Base-by-base conservation (phyloP, 148 eudicot species). In the Mesembryanthemum crystallinum region DNA sequence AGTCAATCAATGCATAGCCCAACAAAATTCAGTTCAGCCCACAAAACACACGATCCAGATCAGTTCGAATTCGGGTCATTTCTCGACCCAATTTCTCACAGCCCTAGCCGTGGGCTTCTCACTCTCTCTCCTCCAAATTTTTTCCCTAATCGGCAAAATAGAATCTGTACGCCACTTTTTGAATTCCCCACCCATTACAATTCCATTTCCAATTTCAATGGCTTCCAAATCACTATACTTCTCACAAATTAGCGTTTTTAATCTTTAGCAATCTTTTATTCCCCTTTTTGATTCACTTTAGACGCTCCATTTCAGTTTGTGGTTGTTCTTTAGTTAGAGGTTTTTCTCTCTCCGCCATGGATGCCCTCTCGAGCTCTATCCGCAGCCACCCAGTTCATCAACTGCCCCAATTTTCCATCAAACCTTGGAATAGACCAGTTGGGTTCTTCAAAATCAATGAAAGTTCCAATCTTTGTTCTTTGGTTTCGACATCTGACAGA, bases 281-380 rank as follows among this genome's bases (percentile, higher is more conserved):
- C 45, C 51, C 9, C 61, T 54, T 12, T 21, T 29, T 59, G 39
- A 15, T 62, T 62, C n/a, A 2, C 39, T 14, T 3, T 30, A 45
- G 11, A 8, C 23, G 20, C 21, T 35, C 42, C 18, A 7, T n/a
- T 28, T 25, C 21, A 12, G 32, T 71, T 71, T 4, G 4, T 20
- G 10, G 0, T 71, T 21, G 5, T 20, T 21, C 21, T 8, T 20
- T 51, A 4, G 5, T 69, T 29, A 45, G 0, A 3, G 37, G 37
- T 1, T 43, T 35, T 12, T 64, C 24, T 21, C 27, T 35, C 28
- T 21, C 54, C 28, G 47, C 49, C 71, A 88, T 88, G 89, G 87
- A 87, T 81, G 79, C 85, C 39, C 82, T 84, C 2, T 78, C 86
- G 59, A 84, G 79, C 82, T 84, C 85, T 12, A 67, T 66, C 23